Percentiles rank a stretch among this genome's conserved stretches.
phyloP scores from a whole-genome alignment of 192 early-diverging fungal species.

The Backusella morwellensis region DNA sequence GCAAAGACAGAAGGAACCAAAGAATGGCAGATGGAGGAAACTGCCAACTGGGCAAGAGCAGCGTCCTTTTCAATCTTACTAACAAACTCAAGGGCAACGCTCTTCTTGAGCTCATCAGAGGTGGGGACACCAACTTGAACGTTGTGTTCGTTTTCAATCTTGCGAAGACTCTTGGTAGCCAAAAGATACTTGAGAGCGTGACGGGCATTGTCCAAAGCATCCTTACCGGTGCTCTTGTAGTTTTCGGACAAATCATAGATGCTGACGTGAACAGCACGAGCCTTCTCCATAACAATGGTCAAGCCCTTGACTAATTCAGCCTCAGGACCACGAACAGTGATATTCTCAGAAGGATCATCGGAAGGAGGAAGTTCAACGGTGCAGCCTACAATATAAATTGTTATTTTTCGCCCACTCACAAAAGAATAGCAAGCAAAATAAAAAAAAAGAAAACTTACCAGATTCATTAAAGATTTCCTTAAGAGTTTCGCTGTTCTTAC shows the following conservation, averaged over 20 bases:
- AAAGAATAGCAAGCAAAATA: neutral
- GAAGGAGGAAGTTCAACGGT: slow-evolving; percentile 76
- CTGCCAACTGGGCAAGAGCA: slow-evolving; percentile 59
- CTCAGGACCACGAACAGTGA: slow-evolving; percentile 81
- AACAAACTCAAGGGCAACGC: slow-evolving; percentile 73
- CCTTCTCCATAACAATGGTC: slow-evolving; percentile 77
- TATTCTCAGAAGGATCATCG: slow-evolving; percentile 65
- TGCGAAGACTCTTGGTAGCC: slow-evolving; percentile 65
- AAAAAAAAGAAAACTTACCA: slow-evolving; percentile 30
- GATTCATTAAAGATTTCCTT: slow-evolving; percentile 83
- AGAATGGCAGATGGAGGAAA: slow-evolving; percentile 50
- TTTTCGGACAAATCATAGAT: slow-evolving; percentile 63
- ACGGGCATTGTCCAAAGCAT: slow-evolving; percentile 56
- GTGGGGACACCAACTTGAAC: slow-evolving; percentile 60
- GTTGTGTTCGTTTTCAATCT: slow-evolving; percentile 73
- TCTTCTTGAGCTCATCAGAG: slow-evolving; percentile 40
- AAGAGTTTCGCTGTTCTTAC: slow-evolving; percentile 72
- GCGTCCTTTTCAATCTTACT: slow-evolving; percentile 62
- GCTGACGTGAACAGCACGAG: slow-evolving; percentile 72
- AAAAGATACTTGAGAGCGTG: slow-evolving; percentile 76
- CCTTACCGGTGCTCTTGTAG: slow-evolving; percentile 47
- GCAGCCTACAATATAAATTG: slow-evolving; percentile 52
- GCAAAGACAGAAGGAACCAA: slow-evolving; percentile 56
- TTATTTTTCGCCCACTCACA: neutral
- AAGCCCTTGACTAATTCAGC: slow-evolving; percentile 68